Evolutionary conservation across 2,329 filamentous ascomycete genomes (phyloP).

Genomic region (Shiraia bambusicola): DNA sequence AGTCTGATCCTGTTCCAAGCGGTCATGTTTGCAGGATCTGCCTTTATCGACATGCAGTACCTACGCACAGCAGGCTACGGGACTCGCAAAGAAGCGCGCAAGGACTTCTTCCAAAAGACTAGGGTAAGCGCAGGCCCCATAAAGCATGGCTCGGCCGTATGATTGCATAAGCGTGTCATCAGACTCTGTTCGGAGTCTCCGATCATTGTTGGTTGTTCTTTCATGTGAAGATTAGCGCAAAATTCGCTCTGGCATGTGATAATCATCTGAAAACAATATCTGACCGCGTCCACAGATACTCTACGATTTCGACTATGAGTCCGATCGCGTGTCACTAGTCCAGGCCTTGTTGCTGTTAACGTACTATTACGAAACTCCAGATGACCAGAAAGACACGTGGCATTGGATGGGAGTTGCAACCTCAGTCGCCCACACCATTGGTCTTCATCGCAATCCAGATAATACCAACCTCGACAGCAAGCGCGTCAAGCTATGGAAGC

Average conservation of each 20-base stretch:
- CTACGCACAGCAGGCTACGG: slow-evolving; percentile 76
- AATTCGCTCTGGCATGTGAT: background rate
- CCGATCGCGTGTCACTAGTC: slow-evolving; percentile 82
- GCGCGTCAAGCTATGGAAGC: slow-evolving; percentile 84
- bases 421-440: slow-evolving; percentile 89
- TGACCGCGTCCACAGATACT: slow-evolving; percentile 59
- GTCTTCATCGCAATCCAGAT: slow-evolving; percentile 81
- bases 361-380: slow-evolving; percentile 95
- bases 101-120: slow-evolving; percentile 84
- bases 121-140: slow-evolving; percentile 60
- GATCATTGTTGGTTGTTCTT: slow-evolving; percentile 3
- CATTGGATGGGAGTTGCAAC: slow-evolving; percentile 98
- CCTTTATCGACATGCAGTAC: slow-evolving; percentile 79
- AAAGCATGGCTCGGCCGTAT: slow-evolving; percentile 3
- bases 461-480: slow-evolving; percentile 72
- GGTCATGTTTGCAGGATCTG: slow-evolving; percentile 89
- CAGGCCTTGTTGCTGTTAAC: slow-evolving; percentile 90
- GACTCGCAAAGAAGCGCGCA: slow-evolving; percentile 77
- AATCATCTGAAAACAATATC: background rate
- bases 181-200: slow-evolving; percentile 5
- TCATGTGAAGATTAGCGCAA: slow-evolving; percentile 15
- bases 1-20: slow-evolving; percentile 90
- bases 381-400: slow-evolving; percentile 97
- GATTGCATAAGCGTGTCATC: slow-evolving; percentile 13
- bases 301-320: slow-evolving; percentile 95